These are phyloP conservation scores for Apophysomyces ossiformis DNA, from an alignment of 371 early-diverging fungal genomes.

Conservation along the genomic window DNA sequence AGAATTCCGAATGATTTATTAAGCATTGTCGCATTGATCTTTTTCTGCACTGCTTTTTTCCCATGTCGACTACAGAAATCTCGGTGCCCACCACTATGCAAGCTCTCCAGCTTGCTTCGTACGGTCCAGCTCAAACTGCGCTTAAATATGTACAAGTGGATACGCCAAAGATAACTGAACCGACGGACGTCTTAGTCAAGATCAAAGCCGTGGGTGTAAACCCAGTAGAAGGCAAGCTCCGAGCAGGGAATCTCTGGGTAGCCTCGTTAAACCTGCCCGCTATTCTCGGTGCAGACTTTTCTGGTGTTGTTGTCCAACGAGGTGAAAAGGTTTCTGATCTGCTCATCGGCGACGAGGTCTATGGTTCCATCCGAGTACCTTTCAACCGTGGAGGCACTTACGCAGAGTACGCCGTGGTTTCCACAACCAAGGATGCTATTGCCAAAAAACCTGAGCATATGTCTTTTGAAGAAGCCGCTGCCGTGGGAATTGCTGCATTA, in stretches of 20 bases:
- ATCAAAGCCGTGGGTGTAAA: conserved; percentile 66
- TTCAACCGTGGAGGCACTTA: conserved; percentile 41
- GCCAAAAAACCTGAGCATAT: conserved; percentile 49
- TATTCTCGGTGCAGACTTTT: conserved; percentile 53
- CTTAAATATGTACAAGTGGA: conserved; percentile 34
- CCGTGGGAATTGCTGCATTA: conserved; percentile 35
- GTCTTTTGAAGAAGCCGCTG: conserved; percentile 59
- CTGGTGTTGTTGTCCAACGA: conserved; percentile 45
- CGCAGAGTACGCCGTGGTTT: conserved; percentile 47
- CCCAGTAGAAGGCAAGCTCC: conserved; percentile 62
- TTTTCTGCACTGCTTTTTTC: too few species aligned
- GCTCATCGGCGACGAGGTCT: conserved; percentile 57
- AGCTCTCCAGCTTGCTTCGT: conserved; percentile 38
- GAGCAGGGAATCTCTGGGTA: conserved; percentile 30
- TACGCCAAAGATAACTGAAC: conserved; percentile 29
- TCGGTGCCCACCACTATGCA: conserved; percentile 44
- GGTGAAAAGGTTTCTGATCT: conserved; percentile 44
- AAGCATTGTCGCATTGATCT: too few species aligned
- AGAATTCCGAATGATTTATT: too few species aligned
- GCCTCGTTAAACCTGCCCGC: conserved; percentile 14
- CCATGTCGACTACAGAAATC: conserved; percentile 29
- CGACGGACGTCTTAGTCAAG: conserved; percentile 54
- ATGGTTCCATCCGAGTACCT: conserved; percentile 39
- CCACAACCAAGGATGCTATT: conserved; percentile 32
- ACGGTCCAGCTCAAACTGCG: conserved; percentile 31